These are phyloP conservation scores for Micromonas pusilla DNA, from an alignment of 139 green algal species.

Conservation along the genomic window DNA sequence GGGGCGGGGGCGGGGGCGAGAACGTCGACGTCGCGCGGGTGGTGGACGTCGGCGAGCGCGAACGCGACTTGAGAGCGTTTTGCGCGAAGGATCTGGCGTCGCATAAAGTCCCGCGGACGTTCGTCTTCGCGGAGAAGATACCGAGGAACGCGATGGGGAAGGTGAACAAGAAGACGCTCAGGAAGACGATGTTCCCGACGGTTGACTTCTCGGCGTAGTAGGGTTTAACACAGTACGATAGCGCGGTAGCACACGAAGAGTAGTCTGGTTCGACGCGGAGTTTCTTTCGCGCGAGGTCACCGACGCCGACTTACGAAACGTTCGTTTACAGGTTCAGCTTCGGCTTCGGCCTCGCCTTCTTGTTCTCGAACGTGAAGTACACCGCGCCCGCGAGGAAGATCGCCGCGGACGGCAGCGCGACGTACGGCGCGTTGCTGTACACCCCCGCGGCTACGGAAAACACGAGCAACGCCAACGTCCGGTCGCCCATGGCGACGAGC, in stretches of 20 bases:
- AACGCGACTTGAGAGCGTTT: conserved; percentile 34
- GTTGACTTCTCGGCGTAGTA: neutral
- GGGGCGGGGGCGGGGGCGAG: no score
- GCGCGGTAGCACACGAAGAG: no score
- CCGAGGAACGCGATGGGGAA: conserved; percentile 96
- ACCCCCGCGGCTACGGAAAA: neutral
- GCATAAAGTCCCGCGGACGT: conserved; percentile 60
- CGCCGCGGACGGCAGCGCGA: neutral
- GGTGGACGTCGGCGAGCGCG: neutral
- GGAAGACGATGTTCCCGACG: conserved; percentile 24
- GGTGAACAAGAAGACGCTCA: conserved; percentile 82
- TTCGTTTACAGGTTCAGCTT: no score
- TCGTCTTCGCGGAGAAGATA: conserved; percentile 55
- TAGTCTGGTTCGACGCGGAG: no score
- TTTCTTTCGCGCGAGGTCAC: no score
- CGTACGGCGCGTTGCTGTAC: neutral
- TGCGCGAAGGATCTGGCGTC: conserved; percentile 46
- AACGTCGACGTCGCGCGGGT: neutral
- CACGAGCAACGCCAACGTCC: neutral
- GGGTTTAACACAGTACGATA: neutral
- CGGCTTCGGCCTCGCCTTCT: neutral
- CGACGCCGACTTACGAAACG: no score
- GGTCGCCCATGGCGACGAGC: neutral
- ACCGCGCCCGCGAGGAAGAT: neutral
- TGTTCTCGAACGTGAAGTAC: neutral